These are phyloP conservation scores for Przewalskia tangutica DNA, from an alignment of 257 asterid genomes.

Conservation along the genomic window DNA sequence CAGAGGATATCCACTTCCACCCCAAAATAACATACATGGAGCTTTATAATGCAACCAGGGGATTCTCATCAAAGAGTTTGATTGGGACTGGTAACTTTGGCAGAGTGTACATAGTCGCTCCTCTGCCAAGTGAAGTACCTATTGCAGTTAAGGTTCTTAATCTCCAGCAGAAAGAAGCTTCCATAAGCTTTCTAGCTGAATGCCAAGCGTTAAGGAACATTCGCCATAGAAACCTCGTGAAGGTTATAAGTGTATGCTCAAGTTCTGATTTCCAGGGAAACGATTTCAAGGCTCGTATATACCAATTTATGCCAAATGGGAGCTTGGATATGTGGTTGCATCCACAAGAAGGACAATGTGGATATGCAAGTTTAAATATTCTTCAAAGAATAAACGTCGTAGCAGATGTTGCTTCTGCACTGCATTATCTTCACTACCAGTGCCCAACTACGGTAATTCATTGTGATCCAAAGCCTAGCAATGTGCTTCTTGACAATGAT, in stretches of 20 bases:
- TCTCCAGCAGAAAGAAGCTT: slow-evolving; percentile 29
- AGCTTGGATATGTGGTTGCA: slow-evolving; percentile 43
- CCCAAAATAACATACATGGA: slow-evolving; percentile 26
- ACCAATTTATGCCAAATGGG: slow-evolving; percentile 32
- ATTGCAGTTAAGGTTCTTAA: slow-evolving; percentile 40
- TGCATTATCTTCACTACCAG: slow-evolving; percentile 34
- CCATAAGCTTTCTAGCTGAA: slow-evolving; percentile 37
- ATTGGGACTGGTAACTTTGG: slow-evolving; percentile 42
- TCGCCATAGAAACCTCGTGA: slow-evolving; percentile 36
- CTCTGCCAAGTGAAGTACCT: slow-evolving; percentile 14
- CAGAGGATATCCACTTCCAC: background rate
- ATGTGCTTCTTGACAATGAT: slow-evolving; percentile 37
- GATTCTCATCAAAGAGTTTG: slow-evolving; percentile 22
- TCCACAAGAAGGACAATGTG: slow-evolving; percentile 10
- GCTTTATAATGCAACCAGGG: slow-evolving; percentile 25
- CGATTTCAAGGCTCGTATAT: slow-evolving; percentile 37
- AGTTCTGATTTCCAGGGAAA: slow-evolving; percentile 27
- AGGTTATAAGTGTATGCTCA: slow-evolving; percentile 40
- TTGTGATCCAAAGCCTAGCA: slow-evolving; percentile 42
- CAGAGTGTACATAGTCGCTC: slow-evolving; percentile 26
- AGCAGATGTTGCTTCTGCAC: slow-evolving; percentile 31
- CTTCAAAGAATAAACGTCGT: slow-evolving; percentile 27
- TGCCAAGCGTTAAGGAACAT: slow-evolving; percentile 33
- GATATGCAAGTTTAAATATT: slow-evolving; percentile 11
- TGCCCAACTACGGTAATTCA: slow-evolving; percentile 28